Base-by-base conservation (phyloP, 164 flowering plant genomes). In the Chimonanthus salicifolius region DNA sequence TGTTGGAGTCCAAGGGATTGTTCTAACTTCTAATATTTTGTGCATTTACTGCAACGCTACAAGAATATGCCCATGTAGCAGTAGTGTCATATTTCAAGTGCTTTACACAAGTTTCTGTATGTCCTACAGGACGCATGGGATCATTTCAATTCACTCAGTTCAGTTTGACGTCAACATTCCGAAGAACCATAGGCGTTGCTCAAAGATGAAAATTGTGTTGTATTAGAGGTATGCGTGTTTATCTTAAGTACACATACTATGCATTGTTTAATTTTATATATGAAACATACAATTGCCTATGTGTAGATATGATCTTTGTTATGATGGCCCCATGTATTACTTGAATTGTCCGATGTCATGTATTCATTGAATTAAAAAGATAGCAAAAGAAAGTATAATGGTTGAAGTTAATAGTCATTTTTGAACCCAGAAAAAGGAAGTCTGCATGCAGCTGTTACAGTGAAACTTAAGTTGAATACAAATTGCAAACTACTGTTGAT, bases 121-220 rank as follows among this genome's bases (percentile, higher is more conserved):
- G 68, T 45, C 68, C 46, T 67, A 6, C 66, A 76, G 78, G 74
- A 76, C 58, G 74, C 78, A 44, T 76, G 78, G 78, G 65, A 70
- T 49, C 70, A 71, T 46, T 76, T 64, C 70, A 76, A 15, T 18
- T 45, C 60, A 15, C 54, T 33, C 58, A 60, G 71, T 51, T 13
- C 74, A 48, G 4, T 76, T 21, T 75, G 70, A 73, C 18, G 49
- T 44, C 48, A 13, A 44, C 48, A 44, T 66, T 13, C n/a, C 16
- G 13, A 44, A 66, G 47, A 45, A 13, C 48, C 11, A 66, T 10
- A 5, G 11, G n/a, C 46, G 10, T 48, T 45, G 44, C 49, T 45
- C 16, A 58, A 58, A 58, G 62, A 58, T 10, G 16, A 58, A 58
- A 58, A 62, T 66, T 43, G 7, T 66, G 47, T 66, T 44, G n/a